These are phyloP conservation scores for Epichloe aotearoae DNA, from an alignment of 2,329 filamentous ascomycete genomes.

Conservation along the genomic window DNA sequence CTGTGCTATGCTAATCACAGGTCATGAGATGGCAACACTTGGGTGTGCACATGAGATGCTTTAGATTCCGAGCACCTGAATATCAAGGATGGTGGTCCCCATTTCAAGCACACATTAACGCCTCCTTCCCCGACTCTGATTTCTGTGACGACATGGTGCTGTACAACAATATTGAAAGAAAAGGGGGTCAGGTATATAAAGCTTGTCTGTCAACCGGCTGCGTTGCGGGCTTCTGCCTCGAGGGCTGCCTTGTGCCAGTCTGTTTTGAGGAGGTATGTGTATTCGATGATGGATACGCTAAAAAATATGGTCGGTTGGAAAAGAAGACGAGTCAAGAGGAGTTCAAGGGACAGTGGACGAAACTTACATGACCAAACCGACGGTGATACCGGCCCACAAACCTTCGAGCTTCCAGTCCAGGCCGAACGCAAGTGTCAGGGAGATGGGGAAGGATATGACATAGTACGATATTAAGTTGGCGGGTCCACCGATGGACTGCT, in stretches of 20 bases:
- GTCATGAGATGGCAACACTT: too few species aligned
- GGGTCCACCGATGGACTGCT: slow-evolving; percentile 82
- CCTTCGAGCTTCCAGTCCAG: slow-evolving; percentile 65
- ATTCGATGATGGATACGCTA: slow-evolving; percentile 41
- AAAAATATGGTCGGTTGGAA: slow-evolving; percentile 5
- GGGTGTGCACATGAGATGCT: too few species aligned
- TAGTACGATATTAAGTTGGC: slow-evolving; percentile 84
- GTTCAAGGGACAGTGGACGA: background rate
- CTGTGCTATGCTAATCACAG: too few species aligned
- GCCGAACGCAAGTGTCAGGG: slow-evolving; percentile 65
- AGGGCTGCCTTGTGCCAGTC: slow-evolving; percentile 40
- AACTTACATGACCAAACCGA: slow-evolving; percentile 53
- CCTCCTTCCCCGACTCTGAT: too few species aligned
- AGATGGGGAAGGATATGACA: slow-evolving; percentile 69
- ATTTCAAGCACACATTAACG: too few species aligned
- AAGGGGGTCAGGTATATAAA: too few species aligned
- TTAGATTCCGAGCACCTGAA: too few species aligned
- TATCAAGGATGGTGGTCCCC: too few species aligned
- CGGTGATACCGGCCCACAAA: slow-evolving; percentile 65
- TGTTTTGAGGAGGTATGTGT: slow-evolving; percentile 35
- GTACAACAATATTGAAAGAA: too few species aligned
- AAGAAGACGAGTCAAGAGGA: background rate
- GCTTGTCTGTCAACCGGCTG: slow-evolving; percentile 23
- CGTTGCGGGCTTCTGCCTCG: slow-evolving; percentile 40
- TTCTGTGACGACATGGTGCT: too few species aligned